These are phyloP conservation scores for Lodderomyces beijingensis DNA, from an alignment of 1,139 yeast genomes.

Conservation along the genomic window DNA sequence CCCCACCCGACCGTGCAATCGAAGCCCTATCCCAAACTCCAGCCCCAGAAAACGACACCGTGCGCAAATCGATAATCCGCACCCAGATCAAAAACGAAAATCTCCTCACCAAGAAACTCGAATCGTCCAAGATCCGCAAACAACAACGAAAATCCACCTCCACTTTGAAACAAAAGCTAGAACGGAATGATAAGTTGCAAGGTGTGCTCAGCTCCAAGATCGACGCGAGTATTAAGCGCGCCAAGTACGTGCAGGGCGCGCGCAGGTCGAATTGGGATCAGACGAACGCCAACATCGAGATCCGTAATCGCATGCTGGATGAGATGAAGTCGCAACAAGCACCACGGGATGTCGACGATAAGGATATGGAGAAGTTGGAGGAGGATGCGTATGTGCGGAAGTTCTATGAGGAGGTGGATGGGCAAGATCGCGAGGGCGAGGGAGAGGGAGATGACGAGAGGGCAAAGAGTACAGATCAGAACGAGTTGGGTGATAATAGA, in stretches of 20 bases:
- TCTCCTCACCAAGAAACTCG: conserved; percentile 53
- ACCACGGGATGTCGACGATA: conserved; percentile 8
- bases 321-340: conserved; percentile 3
- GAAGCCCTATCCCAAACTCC: conserved; percentile 39
- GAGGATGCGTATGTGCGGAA: conserved; percentile 36
- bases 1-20: too few relatives aligned
- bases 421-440: conserved; percentile 19
- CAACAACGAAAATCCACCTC: conserved; percentile 26
- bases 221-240: conserved; percentile 58
- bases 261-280: conserved; percentile 74
- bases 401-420: conserved; percentile 25
- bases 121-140: conserved; percentile 35
- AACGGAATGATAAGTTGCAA: conserved; percentile 48
- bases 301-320: conserved; percentile 19
- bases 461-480: too few relatives aligned
- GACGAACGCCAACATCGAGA: conserved; percentile 48
- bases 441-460: conserved; percentile 11
- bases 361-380: conserved; percentile 24
- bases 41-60: conserved; percentile 45
- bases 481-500: conserved; percentile 28
- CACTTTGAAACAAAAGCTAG: conserved; percentile 36
- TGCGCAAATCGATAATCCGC: conserved; percentile 61
- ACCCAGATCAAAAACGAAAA: conserved; percentile 66
- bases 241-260: conserved; percentile 55
- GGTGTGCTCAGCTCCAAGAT: conserved; percentile 61